Evolutionary conservation across 1,139 yeast species (phyloP).

Genomic region (Hyphopichia buzzinii): DNA sequence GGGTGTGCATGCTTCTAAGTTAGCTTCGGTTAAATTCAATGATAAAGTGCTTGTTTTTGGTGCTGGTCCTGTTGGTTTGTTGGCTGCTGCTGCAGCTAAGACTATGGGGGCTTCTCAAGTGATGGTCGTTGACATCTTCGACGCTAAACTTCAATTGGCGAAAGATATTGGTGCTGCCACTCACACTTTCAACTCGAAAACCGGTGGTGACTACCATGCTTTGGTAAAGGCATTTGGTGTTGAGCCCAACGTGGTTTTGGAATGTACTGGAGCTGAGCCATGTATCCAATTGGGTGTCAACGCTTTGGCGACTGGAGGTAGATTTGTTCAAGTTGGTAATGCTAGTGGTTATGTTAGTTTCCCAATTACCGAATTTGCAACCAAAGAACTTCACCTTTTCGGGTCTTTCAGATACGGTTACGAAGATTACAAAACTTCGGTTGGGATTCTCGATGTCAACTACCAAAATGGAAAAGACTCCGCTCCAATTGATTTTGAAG

Average conservation of each 20-base stretch:
- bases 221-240: constrained; percentile 41
- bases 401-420: constrained; percentile 83
- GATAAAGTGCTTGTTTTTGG: constrained; percentile 80
- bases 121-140: constrained; percentile 63
- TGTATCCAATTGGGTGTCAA: constrained; percentile 65
- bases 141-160: constrained; percentile 59
- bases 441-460: constrained; percentile 57
- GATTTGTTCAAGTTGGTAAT: constrained; percentile 75
- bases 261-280: constrained; percentile 71
- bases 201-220: constrained; percentile 30
- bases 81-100: constrained; percentile 74
- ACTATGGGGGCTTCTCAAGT: constrained; percentile 80
- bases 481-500: constrained; percentile 42
- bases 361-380: constrained; percentile 72
- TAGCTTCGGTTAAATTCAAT: constrained; percentile 67
- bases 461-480: constrained; percentile 60
- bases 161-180: constrained; percentile 55
- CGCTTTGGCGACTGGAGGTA: constrained; percentile 59
- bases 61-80: constrained; percentile 90
- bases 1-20: constrained; percentile 78
- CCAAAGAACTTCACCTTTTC: constrained; percentile 65
- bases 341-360: constrained; percentile 64
- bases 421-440: constrained; percentile 76
- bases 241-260: constrained; percentile 62
- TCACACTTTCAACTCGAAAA: constrained; percentile 56